Conservation (phyloP, 75 land plant genomes). For the Picea sitchensis region DNA sequence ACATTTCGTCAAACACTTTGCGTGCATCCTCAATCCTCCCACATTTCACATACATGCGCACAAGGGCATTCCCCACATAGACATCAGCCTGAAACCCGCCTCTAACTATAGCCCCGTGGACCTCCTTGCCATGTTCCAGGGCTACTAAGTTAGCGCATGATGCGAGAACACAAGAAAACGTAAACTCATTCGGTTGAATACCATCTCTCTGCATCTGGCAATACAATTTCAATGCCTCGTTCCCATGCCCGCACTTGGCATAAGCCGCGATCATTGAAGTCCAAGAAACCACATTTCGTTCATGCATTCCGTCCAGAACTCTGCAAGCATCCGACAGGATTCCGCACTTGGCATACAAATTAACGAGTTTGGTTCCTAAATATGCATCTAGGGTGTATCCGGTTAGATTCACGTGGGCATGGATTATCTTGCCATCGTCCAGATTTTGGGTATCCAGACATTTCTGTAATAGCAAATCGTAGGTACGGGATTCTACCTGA, state of each 20-base stretch:
- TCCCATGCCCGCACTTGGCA: conserved; percentile 24
- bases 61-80: conserved; percentile 29
- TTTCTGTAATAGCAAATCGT: too few relatives aligned
- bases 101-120: conserved; percentile 18
- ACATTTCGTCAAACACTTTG: conserved; percentile 21
- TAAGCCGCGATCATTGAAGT: conserved; percentile 39
- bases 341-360: too few relatives aligned
- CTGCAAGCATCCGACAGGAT: too few relatives aligned
- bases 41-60: conserved; percentile 42
- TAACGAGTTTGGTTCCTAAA: too few relatives aligned
- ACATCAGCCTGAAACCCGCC: conserved; percentile 34
- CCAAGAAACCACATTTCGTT: conserved; percentile 25
- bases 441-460: background rate
- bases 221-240: conserved; percentile 18
- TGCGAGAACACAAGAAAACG: conserved; percentile 30
- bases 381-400: background rate
- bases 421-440: background rate
- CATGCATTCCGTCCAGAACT: too few relatives aligned
- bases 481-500: too few relatives aligned
- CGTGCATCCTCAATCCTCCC: conserved; percentile 27
- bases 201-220: conserved; percentile 15
- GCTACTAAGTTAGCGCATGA: conserved; percentile 29
- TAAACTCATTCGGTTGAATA: conserved; percentile 13
- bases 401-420: background rate
- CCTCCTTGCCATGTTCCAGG: conserved; percentile 27